Evolutionary conservation across 2,329 filamentous ascomycete species (phyloP).

Genomic region (Coniochaeta sp.): DNA sequence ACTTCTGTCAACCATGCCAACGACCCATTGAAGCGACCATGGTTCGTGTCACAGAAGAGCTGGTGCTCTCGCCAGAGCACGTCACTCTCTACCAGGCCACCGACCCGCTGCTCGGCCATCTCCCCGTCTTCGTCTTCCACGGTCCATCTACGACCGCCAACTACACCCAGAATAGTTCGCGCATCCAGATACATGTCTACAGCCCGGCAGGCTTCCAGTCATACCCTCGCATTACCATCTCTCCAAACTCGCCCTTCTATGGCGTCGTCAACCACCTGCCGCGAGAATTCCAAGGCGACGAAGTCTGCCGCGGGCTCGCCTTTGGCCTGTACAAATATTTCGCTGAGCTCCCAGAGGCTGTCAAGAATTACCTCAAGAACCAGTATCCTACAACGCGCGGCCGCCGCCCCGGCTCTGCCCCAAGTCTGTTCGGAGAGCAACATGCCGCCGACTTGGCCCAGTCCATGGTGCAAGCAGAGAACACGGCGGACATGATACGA

Average conservation of each 20-base stretch:
- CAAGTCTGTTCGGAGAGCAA: slow-evolving; percentile 75
- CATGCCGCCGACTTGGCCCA: slow-evolving; percentile 88
- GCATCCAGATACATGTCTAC: slow-evolving; percentile 91
- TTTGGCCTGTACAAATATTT: slow-evolving; percentile 96
- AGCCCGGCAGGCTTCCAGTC: slow-evolving; percentile 82
- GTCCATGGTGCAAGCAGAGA: slow-evolving; percentile 75
- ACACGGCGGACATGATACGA: slow-evolving; percentile 62
- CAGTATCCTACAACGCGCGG: slow-evolving; percentile 45
- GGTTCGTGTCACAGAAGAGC: slow-evolving; percentile 74
- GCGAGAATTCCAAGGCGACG: slow-evolving; percentile 90
- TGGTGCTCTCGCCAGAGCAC: slow-evolving; percentile 71
- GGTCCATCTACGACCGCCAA: slow-evolving; percentile 86
- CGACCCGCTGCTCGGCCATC: slow-evolving; percentile 74
- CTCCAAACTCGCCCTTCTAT: slow-evolving; percentile 87
- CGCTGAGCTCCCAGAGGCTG: slow-evolving; percentile 68
- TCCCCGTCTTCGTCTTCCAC: slow-evolving; percentile 84
- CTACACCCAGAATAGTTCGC: slow-evolving; percentile 78
- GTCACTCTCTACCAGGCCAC: slow-evolving; percentile 83
- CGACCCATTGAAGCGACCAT: slow-evolving; percentile 49
- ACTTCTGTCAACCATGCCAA: slow-evolving; percentile 23
- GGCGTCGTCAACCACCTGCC: slow-evolving; percentile 83
- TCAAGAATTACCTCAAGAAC: slow-evolving; percentile 63
- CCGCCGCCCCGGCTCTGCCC: slow-evolving; percentile 54
- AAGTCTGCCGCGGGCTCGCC: slow-evolving; percentile 82
- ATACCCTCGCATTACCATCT: slow-evolving; percentile 86